These are phyloP conservation scores for Lolium perenne DNA, from an alignment of 176 grass and related monocot genomes.

Conservation along the genomic window DNA sequence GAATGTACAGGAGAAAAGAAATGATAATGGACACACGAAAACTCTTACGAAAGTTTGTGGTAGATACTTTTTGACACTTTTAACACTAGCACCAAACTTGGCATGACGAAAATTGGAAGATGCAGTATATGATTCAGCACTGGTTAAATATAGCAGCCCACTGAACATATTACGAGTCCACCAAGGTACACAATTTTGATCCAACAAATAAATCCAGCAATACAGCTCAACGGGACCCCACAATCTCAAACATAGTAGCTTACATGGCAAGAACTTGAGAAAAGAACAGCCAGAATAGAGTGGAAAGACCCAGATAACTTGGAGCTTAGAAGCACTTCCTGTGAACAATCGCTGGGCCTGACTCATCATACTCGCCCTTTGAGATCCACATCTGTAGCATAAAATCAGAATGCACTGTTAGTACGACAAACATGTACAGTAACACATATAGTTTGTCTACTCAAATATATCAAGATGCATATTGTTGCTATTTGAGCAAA, in stretches of 20 bases:
- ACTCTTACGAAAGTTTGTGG: no score
- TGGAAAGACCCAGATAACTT: slow-evolving; percentile 13
- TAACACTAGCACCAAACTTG: slow-evolving; percentile 25
- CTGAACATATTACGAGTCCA: slow-evolving; percentile 33
- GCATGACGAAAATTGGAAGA: slow-evolving; percentile 14
- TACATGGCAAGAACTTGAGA: slow-evolving; percentile 39
- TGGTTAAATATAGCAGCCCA: slow-evolving; percentile 46
- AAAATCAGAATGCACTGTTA: slow-evolving; percentile 26
- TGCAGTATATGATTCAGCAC: slow-evolving; percentile 44
- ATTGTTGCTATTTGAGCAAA: background rate
- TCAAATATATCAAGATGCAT: background rate
- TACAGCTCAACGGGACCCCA: slow-evolving; percentile 44
- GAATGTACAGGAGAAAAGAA: no score
- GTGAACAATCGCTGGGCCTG: slow-evolving; percentile 74
- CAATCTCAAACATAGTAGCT: slow-evolving; percentile 50
- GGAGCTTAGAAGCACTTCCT: slow-evolving; percentile 73
- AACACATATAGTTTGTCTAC: no score
- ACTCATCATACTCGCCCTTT: slow-evolving; percentile 75
- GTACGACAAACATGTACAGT: background rate
- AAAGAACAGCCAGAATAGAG: slow-evolving; percentile 47
- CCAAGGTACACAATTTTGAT: slow-evolving; percentile 44
- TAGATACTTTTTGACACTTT: no score
- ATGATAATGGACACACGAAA: no score
- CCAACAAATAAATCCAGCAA: slow-evolving; percentile 35
- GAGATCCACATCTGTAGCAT: slow-evolving; percentile 80